Base-by-base conservation (phyloP, 306 rosid genomes). In the Cucurbita maxima region DNA sequence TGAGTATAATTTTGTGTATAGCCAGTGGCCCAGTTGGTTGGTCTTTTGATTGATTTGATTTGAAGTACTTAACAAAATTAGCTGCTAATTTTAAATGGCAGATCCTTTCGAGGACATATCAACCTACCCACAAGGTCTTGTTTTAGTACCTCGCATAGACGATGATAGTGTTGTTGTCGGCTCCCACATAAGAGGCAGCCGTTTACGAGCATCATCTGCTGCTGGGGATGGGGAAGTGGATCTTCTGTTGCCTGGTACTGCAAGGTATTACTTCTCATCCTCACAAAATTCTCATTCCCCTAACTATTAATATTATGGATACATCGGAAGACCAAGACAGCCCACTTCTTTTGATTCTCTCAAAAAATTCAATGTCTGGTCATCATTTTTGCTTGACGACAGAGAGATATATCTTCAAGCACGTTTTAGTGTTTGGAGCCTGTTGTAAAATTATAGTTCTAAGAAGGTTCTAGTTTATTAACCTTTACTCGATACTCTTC, bases 241-340 rank as follows among this genome's bases (percentile, higher is more conserved):
- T 83, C 97, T 94, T 69, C 96, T 94, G 56, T 83, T 94, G 51
- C 99, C 99, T 2, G 99, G 97, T 76, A 94, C 99, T 51, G 99
- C 99, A 82, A 89, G 99, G 99, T 94, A 88, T 61, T 81, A 38
- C 63, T 75, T 79, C 22, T 59, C n/a, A n/a, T n/a, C n/a, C n/a
- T n/a, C n/a, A n/a, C n/a, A n/a, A n/a, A n/a, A n/a, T 75, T 79
- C 22, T 59, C 58, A 4, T 58, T n/a, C 55, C 67, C 67, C 54
- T 30, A 30, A 30, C 34, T 30, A 30, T 3, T 30, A 30, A 3
- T 0, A 36, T 60, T 19, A 60, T 25, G 67, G 15, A 62, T 62
- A n/a, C 22, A 8, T 62, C 2, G 7, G 16, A 62, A 40, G 50
- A 15, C 19, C 69, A 15, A 62, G 30, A 48, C 4, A 50, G 14